These are phyloP conservation scores for Nitzschia putrida DNA, from an alignment of 108 stramenopile genomes.

Conservation along the genomic window DNA sequence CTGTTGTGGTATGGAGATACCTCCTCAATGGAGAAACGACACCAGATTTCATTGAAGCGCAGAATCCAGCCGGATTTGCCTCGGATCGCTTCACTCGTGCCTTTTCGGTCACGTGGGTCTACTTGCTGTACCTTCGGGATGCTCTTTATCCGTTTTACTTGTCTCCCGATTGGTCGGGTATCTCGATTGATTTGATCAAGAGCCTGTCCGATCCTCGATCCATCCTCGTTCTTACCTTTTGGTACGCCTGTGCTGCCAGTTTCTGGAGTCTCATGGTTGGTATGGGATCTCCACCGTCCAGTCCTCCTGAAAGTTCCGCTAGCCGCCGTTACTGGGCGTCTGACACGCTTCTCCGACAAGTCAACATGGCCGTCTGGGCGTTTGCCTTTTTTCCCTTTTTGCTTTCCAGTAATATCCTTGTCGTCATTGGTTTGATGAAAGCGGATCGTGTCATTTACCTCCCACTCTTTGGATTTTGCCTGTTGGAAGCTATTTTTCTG, in stretches of 20 bases:
- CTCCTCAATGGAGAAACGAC: constrained; percentile 56
- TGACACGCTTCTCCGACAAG: constrained; percentile 18
- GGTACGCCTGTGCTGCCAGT: constrained; percentile 33
- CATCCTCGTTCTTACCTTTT: constrained; percentile 35
- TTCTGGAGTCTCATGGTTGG: constrained; percentile 42
- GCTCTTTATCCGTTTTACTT: constrained; percentile 44
- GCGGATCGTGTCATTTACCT: constrained; percentile 63
- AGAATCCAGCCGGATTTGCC: constrained; percentile 67
- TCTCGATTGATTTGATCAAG: constrained; percentile 47
- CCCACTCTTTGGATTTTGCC: constrained; percentile 53
- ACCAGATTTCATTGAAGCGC: constrained; percentile 55
- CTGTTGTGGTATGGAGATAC: constrained; percentile 38
- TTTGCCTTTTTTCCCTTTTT: constrained; percentile 53
- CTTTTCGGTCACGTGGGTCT: constrained; percentile 56
- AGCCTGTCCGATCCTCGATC: constrained; percentile 34
- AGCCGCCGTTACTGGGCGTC: constrained; percentile 1
- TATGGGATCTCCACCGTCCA: not conserved
- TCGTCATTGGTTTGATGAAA: constrained; percentile 64
- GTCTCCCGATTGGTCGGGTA: constrained; percentile 53
- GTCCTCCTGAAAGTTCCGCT: not conserved
- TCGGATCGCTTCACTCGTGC: constrained; percentile 53
- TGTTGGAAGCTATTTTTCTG: constrained; percentile 44
- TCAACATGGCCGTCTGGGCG: constrained; percentile 41
- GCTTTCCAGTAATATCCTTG: constrained; percentile 51
- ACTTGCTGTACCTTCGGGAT: constrained; percentile 55